Evolutionary conservation across 352 stramenopile species (phyloP), one percentile per base, ranked within the genome.

Genomic region (Globisporangium cederbergense): DNA sequence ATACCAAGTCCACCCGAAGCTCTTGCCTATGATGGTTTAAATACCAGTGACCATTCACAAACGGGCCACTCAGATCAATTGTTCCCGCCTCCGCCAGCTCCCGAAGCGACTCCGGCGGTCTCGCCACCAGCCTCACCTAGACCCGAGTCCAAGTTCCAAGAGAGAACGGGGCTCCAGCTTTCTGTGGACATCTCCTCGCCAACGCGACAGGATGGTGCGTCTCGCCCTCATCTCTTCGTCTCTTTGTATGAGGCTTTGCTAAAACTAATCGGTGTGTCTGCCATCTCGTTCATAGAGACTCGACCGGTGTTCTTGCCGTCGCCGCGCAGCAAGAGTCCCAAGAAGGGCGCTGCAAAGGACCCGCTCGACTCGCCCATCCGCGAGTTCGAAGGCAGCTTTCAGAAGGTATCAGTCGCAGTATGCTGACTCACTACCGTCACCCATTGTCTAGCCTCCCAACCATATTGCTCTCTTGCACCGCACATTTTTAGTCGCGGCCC

Each of bases 221-320:
- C 2, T 53, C 28, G 7, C 20, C 22, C 22, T n/a, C 62, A 49
- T 49, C n/a, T 52, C 8, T 11, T 30, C 7, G 13, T 13, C 42
- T 16, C 2, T 38, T 5, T 53, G 53, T n/a, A 36, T 43, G 14
- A 25, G 18, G 1, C 22, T 34, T 22, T 54, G 16, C 57, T 32
- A 43, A 14, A 14, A 20, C n/a, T 54, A 46, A 73, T 42, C 67
- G 57, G 7, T 11, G 47, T 40, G 50, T 25, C 20, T 36, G 6
- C 25, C 2, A 42, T 32, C 5, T 1, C 14, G 53, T 42, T 3
- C 34, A 51, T 42, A 89, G 82, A 81, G 59, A 76, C 69, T 40
- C 71, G 81, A 9, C 76, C 79, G 30, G 70, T 77, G 13, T 77
- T 81, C 51, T 66, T 89, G 2, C 79, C 81, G 25, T 89, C 83